Evolutionary conservation across 306 rosid genomes (phyloP), one percentile per base, ranked within the genome.

Genomic region (Castanospermum australe): DNA sequence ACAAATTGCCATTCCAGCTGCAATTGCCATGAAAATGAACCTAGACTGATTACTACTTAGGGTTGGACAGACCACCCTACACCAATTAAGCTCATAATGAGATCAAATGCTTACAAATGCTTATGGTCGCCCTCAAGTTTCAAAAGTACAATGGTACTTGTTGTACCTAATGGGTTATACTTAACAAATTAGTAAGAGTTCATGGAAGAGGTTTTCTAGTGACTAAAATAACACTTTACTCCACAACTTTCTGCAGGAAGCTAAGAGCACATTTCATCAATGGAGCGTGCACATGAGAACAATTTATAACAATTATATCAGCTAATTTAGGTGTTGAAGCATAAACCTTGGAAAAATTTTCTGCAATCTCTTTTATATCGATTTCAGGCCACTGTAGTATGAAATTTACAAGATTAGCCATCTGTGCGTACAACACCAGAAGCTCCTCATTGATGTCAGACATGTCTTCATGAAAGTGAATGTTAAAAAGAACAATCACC

Each of bases 341-440:
- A 38, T 9, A 57, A 74, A 95, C 99, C 97, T 88, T 92, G 57
- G 98, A 91, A 80, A 95, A 95, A 67, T 71, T 84, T 68, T 85
- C 94, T 10, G 99, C 90, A 64, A 88, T 91, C 87, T 91, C 96
- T 83, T 89, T 92, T 44, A 91, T 87, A 81, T 87, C 81, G 84
- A 88, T 75, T 64, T 86, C 93, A 14, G 98, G 89, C 95, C 89
- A 85, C 47, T 88, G 92, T 48, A 95, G 86, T 79, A 92, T 92
- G 52, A 76, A 65, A 68, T 86, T 83, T 77, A 95, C 98, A 79
- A 95, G 95, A 86, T 90, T 95, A 71, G 94, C 98, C 97, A 92
- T 95, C 85, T 92, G 99, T 64, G 95, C 97, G 55, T 91, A 94
- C 76, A 92, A 82, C 84, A 92, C 87, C 77, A 92, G 78, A 83